These are phyloP conservation scores for Geosmithia flava DNA, from an alignment of 2,329 filamentous ascomycete genomes.

Conservation along the genomic window DNA sequence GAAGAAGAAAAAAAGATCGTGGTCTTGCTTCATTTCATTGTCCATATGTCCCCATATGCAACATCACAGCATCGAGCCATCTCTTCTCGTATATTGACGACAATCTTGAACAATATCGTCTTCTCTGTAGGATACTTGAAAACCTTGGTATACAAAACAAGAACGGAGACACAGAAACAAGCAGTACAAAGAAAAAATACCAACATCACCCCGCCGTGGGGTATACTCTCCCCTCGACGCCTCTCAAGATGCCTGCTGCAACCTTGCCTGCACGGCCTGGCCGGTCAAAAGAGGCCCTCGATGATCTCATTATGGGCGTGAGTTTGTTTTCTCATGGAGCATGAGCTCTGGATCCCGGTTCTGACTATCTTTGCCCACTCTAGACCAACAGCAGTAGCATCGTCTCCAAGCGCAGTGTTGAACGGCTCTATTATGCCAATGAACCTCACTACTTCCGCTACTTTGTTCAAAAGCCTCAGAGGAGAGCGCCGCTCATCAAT, in stretches of 20 bases:
- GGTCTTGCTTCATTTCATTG: background rate
- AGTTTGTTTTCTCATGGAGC: slow-evolving; percentile 14
- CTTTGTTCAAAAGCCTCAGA: slow-evolving; percentile 75
- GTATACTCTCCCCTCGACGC: background rate
- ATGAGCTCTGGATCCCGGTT: background rate
- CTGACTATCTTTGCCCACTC: background rate
- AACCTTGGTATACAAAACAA: background rate
- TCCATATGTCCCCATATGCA: background rate
- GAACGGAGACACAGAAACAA: background rate
- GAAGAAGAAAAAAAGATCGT: background rate
- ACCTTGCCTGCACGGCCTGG: slow-evolving; percentile 4
- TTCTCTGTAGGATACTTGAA: background rate
- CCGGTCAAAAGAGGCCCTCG: slow-evolving; percentile 17
- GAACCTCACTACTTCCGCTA: slow-evolving; percentile 78
- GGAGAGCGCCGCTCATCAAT: slow-evolving; percentile 81
- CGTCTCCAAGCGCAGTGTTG: slow-evolving; percentile 86
- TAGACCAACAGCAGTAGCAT: slow-evolving; percentile 88
- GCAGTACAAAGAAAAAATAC: background rate
- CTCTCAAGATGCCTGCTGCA: background rate
- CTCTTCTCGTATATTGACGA: no score
- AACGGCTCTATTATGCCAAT: slow-evolving; percentile 66
- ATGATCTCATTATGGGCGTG: slow-evolving; percentile 45
- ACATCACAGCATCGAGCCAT: background rate
- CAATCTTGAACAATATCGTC: no score
- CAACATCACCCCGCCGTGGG: background rate